Conservation (phyloP, 2,329 filamentous ascomycete genomes). For the Colletotrichum musae region DNA sequence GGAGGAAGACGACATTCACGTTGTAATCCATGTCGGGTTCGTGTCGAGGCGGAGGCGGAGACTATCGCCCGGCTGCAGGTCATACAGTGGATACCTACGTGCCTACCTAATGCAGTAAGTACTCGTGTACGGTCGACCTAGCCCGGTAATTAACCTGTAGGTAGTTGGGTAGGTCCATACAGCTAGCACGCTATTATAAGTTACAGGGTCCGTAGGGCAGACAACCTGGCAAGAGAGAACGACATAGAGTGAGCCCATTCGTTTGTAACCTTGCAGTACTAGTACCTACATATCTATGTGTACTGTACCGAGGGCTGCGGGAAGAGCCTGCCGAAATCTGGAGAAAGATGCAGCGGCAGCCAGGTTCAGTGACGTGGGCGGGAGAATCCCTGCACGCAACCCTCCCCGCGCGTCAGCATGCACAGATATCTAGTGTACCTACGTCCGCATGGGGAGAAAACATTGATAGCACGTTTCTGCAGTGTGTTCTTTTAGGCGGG, state of each 20-base stretch:
- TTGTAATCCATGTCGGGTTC: no score
- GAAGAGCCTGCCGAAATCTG: slow-evolving; percentile 22
- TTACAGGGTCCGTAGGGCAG: slow-evolving; percentile 21
- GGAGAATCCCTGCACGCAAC: not conserved
- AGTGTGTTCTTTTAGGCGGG: not conserved
- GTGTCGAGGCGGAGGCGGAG: slow-evolving; percentile 4
- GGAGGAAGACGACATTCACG: no score
- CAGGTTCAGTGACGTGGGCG: not conserved
- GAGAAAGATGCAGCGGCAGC: slow-evolving; percentile 6
- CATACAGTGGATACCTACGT: slow-evolving; percentile 28
- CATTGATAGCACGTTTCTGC: no score
- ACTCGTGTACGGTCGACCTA: no score
- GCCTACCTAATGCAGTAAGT: no score
- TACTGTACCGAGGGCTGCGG: slow-evolving; percentile 21
- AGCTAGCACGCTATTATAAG: not conserved
- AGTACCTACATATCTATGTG: no score
- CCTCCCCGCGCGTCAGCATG: not conserved
- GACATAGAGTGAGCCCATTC: no score
- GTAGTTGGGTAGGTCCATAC: no score
- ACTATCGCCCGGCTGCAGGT: slow-evolving; percentile 27
- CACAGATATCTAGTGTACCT: not conserved
- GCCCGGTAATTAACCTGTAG: no score
- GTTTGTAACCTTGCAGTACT: no score
- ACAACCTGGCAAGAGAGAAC: not conserved
- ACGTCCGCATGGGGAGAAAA: no score